Conservation (phyloP, 805 yeast species). For the Groenewaldozyma salmanticensis region DNA sequence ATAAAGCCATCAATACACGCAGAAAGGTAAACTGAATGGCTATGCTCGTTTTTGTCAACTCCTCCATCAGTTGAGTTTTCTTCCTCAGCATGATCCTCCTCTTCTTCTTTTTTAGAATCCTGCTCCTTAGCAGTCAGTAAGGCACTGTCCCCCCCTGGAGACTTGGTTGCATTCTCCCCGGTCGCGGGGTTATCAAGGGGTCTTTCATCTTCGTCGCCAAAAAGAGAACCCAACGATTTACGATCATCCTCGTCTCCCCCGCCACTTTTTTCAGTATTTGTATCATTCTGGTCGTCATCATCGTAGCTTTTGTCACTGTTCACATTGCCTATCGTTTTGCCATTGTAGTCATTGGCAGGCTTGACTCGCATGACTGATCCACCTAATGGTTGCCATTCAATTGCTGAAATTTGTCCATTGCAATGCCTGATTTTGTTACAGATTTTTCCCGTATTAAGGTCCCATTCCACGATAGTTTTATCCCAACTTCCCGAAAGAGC, state of each 20-base stretch:
- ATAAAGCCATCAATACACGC: conserved; percentile 78
- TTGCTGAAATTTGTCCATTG: conserved; percentile 69
- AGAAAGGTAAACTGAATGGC: conserved; percentile 48
- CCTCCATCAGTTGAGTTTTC: conserved; percentile 3
- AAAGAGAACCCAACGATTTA: conserved; percentile 41
- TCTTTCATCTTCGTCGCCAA: conserved; percentile 51
- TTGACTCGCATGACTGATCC: conserved; percentile 18
- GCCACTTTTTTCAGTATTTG: conserved; percentile 6
- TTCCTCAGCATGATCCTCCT: conserved; percentile 3
- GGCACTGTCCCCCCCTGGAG: conserved; percentile 1
- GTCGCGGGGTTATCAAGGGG: too few species aligned
- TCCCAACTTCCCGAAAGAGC: conserved; percentile 91
- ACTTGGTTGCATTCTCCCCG: conserved; percentile 12
- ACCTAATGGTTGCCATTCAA: conserved; percentile 44
- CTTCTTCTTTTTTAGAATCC: conserved; percentile 5
- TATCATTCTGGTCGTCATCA: conserved; percentile 6
- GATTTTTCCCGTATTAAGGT: conserved; percentile 59
- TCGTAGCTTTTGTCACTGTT: conserved; percentile 1
- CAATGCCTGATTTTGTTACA: conserved; percentile 42
- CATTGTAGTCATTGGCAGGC: conserved; percentile 15
- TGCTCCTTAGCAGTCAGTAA: conserved; percentile 2
- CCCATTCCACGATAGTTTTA: conserved; percentile 72
- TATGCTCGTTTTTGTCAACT: conserved; percentile 2
- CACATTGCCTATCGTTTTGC: conserved; percentile 12
- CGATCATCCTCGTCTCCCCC: conserved; percentile 19